phyloP scores from a whole-genome alignment of 2,329 filamentous ascomycete genomes.

The Allantophomopsis lycopodina region DNA sequence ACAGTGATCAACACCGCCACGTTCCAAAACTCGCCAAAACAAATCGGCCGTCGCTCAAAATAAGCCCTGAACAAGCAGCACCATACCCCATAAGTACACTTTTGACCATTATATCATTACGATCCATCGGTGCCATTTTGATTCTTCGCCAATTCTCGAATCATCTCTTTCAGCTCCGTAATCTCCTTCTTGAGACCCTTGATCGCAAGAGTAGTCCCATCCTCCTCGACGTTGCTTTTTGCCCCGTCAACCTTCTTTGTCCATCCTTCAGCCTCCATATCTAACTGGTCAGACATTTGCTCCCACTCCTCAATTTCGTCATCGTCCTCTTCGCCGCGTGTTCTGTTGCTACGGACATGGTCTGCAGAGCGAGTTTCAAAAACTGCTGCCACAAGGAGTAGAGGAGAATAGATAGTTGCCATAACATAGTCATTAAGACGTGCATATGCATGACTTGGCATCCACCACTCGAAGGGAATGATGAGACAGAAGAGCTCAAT shows the following conservation, averaged over 20 bases:
- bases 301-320: conserved; percentile 90
- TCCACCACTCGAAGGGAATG: conserved; percentile 90
- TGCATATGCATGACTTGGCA: conserved; percentile 61
- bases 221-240: conserved; percentile 70
- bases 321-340: conserved; percentile 76
- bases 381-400: conserved; percentile 66
- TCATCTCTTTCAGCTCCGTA: conserved; percentile 33
- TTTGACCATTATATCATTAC: no score
- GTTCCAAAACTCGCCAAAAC: no score
- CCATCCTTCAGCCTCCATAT: conserved; percentile 81
- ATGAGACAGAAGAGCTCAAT: conserved; percentile 73
- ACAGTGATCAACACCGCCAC: no score
- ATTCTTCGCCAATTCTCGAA: conserved; percentile 1
- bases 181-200: conserved; percentile 43
- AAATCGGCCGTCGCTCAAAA: no score
- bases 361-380: conserved; percentile 54
- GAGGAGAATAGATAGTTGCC: conserved; percentile 70
- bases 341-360: conserved; percentile 59
- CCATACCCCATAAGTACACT: no score
- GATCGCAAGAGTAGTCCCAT: conserved; percentile 61
- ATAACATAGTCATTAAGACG: conserved; percentile 81
- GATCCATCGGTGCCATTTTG: not conserved
- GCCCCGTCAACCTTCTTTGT: conserved; percentile 61
- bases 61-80: no score
- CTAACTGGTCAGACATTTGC: conserved; percentile 55